Evolutionary conservation across 192 early-diverging fungal species (phyloP), one percentile per base, ranked within the genome.

Genomic region (Spinellus fusiger): DNA sequence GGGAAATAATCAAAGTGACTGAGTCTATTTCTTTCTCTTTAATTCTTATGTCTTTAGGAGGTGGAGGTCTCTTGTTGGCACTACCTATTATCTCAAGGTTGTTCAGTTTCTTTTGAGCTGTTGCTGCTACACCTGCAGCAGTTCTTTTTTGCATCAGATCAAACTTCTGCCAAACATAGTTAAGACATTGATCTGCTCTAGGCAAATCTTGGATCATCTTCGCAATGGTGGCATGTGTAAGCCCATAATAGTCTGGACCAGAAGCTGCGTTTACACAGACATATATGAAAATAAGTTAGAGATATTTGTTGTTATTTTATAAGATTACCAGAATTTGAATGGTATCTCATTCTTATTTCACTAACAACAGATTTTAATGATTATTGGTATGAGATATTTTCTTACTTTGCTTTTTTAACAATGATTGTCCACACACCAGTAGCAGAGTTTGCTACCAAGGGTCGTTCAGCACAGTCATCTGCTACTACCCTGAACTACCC

Each of bases 221-320:
- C 22, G 83, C 80, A 52, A 97, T 89, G 4, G 91, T 93, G 4
- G 89, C 87, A 44, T 92, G 86, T 32, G 92, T 86, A 59, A 97
- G 89, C 1, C 94, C 94, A 79, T 90, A 97, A 65, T 91, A 94
- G 59, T 97, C 94, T 1, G 93, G 93, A 12, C 94, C 93, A 9
- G 88, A 91, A 3, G 89, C 89, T 70, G 47, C 7, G 18, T 26
- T 15, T 16, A 46, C 16, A 29, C n/a, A 54, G 10, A 37, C 5
- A 37, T 9, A 5, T 9, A 37, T 37, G 13, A 37, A 37, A 9
- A 37, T 15, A 23, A 23, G n/a, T 35, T 12, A 23, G 9, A 27
- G 12, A 12, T 2, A 15, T 56, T 34, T 56, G 8, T 56, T 56
- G 25, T 33, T 33, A 32, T 33, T 28, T 50, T 50, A n/a, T 28